Evolutionary conservation across 2,329 filamentous ascomycete genomes (phyloP).

Genomic region (Pyrenochaeta sp.): DNA sequence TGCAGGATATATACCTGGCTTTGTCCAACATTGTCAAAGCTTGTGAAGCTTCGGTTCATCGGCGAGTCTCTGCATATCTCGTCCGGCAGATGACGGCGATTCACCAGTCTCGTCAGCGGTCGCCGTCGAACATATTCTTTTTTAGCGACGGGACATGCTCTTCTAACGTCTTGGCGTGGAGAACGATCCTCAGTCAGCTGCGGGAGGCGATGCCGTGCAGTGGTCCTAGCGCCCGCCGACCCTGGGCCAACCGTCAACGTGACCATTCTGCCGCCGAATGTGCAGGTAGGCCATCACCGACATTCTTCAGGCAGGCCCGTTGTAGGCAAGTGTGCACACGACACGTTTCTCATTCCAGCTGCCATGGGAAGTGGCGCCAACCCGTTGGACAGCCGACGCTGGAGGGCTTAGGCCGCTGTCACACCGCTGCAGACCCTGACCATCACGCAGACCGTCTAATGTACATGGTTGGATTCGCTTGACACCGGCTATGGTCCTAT

Average conservation of each 20-base stretch:
- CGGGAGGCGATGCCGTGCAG: constrained; percentile 1
- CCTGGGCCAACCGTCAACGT: constrained; percentile 2
- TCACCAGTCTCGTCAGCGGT: constrained; percentile 6
- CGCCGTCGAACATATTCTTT: too few relatives aligned
- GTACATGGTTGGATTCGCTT: constrained; percentile 17
- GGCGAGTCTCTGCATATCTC: constrained; percentile 15
- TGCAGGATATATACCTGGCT: constrained; percentile 9
- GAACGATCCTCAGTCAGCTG: constrained; percentile 2
- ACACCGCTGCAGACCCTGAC: constrained; percentile 34
- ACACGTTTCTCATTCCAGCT: constrained; percentile 15
- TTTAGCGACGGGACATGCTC: constrained; percentile 1
- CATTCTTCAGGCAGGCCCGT: constrained; percentile 2
- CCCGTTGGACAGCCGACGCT: constrained; percentile 1
- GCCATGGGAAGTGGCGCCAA: constrained; percentile 2
- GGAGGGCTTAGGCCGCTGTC: constrained; percentile 14
- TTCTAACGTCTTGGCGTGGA: constrained; percentile 1
- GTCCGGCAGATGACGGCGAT: constrained; percentile 25
- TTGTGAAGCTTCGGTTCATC: constrained; percentile 10
- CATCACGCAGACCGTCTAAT: constrained; percentile 20
- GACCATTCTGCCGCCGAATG: background rate
- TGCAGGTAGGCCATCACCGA: too few relatives aligned
- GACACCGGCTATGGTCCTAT: constrained; percentile 14
- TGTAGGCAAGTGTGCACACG: constrained; percentile 33
- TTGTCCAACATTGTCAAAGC: constrained; percentile 13
- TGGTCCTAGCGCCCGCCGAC: constrained; percentile 1